Base-by-base conservation (phyloP, 495 filamentous ascomycete species). In the Evernia prunastri region DNA sequence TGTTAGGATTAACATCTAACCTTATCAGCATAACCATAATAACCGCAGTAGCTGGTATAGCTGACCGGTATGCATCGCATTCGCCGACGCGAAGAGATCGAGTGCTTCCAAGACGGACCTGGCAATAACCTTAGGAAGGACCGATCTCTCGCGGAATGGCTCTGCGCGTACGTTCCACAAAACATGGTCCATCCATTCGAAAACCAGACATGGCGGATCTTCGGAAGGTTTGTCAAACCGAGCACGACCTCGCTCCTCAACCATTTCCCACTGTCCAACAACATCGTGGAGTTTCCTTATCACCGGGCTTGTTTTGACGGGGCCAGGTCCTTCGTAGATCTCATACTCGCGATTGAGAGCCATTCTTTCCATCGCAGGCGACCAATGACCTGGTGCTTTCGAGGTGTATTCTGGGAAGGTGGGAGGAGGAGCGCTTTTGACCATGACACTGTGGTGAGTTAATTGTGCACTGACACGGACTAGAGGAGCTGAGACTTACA, bases 1-100 rank as follows among this genome's bases (percentile, higher is more conserved):
- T 71, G 61, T 71, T 71, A 31, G 64, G 58, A 65, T 69, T 69
- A 45, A 69, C 57, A 64, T 71, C 69, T 71, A 23, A 59, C 9
- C 37, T 29, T 59, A 23, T 59, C 5, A 59, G 9, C 23, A 59
- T n/a, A 37, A 45, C 36, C 56, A 31, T 29, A 59, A 37, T 43
- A 37, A 59, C 39, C 39, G 29, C 37, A 43, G 43, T 20, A 43
- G 11, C 20, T 18, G 57, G 31, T 8, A 59, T 37, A 40, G 57
- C 57, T 45, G 3, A 59, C 37, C 39, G 37, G 57, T 59, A 59
- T 59, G 57, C 57, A 59, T 59, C 57, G 57, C 57, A 59, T 59
- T 59, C 8, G 36, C 36, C 43, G 57, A 59, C 5, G 39, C 57
- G 36, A 59, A 59, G 31, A 59, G 2, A 59, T 59, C 23, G 57